Evolutionary conservation across 441 rosid species (phyloP), one percentile per base, ranked within the genome.

Genomic region (Aquilaria agallochum): DNA sequence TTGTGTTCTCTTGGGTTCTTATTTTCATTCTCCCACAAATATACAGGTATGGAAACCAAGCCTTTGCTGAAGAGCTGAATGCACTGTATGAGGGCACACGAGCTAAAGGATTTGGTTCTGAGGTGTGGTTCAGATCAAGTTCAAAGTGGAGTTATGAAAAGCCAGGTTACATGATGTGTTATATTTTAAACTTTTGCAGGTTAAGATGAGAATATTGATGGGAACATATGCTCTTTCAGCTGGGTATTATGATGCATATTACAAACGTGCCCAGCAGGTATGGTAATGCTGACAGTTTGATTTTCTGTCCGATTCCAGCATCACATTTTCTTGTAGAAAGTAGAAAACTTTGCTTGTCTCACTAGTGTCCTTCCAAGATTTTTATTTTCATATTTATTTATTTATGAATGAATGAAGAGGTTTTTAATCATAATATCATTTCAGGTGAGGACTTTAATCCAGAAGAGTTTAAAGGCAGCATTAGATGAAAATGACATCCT

Each of bases 261-360:
- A 94, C 76, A 94, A 87, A 77, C 94, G 95, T 56, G 96, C 99
- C 48, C 99, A 91, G 68, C 92, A 91, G 87, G 97, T 94, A 72
- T 8, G 2, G 15, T 15, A 36, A 36, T 36, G 42, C 5, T 4
- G 42, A 4, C 42, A 3, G 42, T 36, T 5, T 36, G 5, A 36
- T 36, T 1, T 36, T 36, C 42, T 36, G 7, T 36, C 5, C 7
- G 6, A 36, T 36, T 36, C 3, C 5, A 36, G 42, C 7, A 8
- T 36, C 42, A 36, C 42, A 36, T 36, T 36, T 65, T 30, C 15
- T 6, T 68, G 1, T 45, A 20, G 46, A 57, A 53, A 50, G 31
- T 63, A 60, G 27, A 53, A 53, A 52, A 68, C 6, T 36, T 2
- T 9, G 30, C 30, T 51, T n/a, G 9, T 30, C 27, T 9, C 55